Percentiles rank a stretch among this genome's conserved stretches.
Evolutionary conservation across 495 filamentous ascomycete species (phyloP).

Genomic region (Articulospora tetracladia): DNA sequence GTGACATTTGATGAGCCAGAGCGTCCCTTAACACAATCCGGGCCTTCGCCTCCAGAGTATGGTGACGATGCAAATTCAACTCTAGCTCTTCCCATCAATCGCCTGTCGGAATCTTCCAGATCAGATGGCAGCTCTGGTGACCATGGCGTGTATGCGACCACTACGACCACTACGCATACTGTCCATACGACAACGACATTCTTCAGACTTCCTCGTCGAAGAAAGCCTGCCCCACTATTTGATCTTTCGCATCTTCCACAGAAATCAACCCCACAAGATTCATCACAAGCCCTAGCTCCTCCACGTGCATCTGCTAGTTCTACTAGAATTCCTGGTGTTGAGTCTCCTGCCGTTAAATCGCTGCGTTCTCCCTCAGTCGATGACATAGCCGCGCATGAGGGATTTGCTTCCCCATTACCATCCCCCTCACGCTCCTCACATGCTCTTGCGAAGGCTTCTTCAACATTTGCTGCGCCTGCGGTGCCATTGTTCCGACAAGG

Average conservation of each 20-base stretch:
- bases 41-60: conserved; percentile 54
- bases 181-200: conserved; percentile 65
- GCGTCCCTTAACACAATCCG: conserved; percentile 50
- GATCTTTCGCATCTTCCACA: conserved; percentile 61
- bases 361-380: conserved; percentile 18
- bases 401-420: conserved; percentile 45
- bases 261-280: conserved; percentile 40
- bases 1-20: conserved; percentile 67
- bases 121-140: conserved; percentile 86
- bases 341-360: conserved; percentile 14
- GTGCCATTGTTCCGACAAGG: conserved; percentile 54
- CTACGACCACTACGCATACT: conserved; percentile 60
- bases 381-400: conserved; percentile 17
- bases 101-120: conserved; percentile 87
- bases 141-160: conserved; percentile 54
- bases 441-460: conserved; percentile 39
- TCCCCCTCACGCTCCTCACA: conserved; percentile 49
- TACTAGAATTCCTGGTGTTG: conserved; percentile 13
- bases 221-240: conserved; percentile 80
- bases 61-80: conserved; percentile 63
- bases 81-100: conserved; percentile 61
- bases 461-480: conserved; percentile 46
- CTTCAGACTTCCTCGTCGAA: conserved; percentile 74
- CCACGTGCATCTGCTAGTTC: conserved; percentile 43
- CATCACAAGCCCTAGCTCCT: conserved; percentile 33